Conservation (phyloP, 2,329 filamentous ascomycete species). For the Beauveria sp. region DNA sequence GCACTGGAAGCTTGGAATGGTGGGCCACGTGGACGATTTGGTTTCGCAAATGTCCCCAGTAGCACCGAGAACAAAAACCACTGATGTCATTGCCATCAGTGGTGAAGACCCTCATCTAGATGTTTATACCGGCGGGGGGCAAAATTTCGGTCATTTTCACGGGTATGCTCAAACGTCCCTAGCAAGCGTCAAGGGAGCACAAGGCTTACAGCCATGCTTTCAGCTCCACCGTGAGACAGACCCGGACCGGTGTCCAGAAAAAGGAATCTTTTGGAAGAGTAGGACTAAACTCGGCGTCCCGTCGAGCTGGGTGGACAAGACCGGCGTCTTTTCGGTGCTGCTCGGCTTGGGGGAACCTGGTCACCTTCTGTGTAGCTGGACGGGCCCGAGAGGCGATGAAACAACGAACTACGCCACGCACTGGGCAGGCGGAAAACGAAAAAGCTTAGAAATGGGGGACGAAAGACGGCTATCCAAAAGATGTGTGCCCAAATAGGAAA, state of each 20-base stretch:
- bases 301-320: neutral
- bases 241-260: neutral
- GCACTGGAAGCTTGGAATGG: neutral
- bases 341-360: neutral
- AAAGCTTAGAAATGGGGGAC: neutral
- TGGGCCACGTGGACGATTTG: neutral
- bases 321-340: neutral
- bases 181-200: neutral
- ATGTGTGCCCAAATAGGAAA: neutral
- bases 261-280: neutral
- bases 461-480: neutral
- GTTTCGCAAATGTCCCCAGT: neutral
- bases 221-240: neutral
- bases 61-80: neutral
- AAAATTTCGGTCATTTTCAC: neutral
- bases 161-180: neutral
- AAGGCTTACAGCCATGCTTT: neutral
- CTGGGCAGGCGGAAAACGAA: neutral
- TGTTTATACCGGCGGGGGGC: neutral
- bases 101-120: neutral
- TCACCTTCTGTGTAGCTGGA: neutral
- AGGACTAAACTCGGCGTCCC: neutral
- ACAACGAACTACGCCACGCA: neutral
- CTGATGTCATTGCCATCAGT: neutral
- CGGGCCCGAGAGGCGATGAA: neutral